phyloP scores from a whole-genome alignment of 331 rosid species.

The Pyrus hybrid region DNA sequence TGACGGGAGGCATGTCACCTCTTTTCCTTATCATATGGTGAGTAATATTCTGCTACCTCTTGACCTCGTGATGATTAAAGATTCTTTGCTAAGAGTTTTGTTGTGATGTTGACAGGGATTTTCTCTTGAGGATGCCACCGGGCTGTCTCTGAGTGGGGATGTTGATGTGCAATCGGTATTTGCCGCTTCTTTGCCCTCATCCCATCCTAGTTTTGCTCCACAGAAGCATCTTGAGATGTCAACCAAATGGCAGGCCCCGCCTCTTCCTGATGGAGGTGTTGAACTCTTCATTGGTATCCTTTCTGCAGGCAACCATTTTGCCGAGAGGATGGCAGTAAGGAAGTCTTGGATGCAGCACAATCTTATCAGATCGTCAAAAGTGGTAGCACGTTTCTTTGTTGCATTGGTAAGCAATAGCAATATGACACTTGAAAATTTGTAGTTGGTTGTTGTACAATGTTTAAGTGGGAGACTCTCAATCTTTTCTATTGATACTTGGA shows the following conservation, averaged over 20 bases:
- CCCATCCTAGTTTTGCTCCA: slow-evolving; percentile 77
- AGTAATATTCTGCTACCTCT: slow-evolving; percentile 32
- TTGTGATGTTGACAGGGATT: slow-evolving; percentile 51
- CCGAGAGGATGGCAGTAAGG: slow-evolving; percentile 91
- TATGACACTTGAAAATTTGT: slow-evolving; percentile 1
- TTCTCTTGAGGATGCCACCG: slow-evolving; percentile 95
- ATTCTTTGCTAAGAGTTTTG: slow-evolving; percentile 4
- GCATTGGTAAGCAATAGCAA: slow-evolving; percentile 58
- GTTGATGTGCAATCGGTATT: slow-evolving; percentile 56
- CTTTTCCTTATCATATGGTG: slow-evolving; percentile 90
- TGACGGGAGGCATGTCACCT: slow-evolving; percentile 81
- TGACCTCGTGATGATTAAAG: slow-evolving; percentile 6
- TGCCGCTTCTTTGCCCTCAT: slow-evolving; percentile 78
- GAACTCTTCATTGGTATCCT: slow-evolving; percentile 80
- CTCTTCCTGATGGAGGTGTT: slow-evolving; percentile 35
- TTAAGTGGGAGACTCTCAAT: slow-evolving; percentile 6
- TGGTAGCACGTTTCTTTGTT: slow-evolving; percentile 81
- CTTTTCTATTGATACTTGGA: slow-evolving; percentile 7
- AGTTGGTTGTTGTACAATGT: not conserved
- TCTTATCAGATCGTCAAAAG: slow-evolving; percentile 56
- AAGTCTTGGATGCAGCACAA: slow-evolving; percentile 95
- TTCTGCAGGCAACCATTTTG: slow-evolving; percentile 96
- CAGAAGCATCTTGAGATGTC: slow-evolving; percentile 66
- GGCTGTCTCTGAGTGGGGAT: slow-evolving; percentile 62
- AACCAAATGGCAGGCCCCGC: slow-evolving; percentile 64